These are phyloP conservation scores for Pestalotiopsis sp. DNA, from an alignment of 2,329 filamentous ascomycete species.

Conservation along the genomic window DNA sequence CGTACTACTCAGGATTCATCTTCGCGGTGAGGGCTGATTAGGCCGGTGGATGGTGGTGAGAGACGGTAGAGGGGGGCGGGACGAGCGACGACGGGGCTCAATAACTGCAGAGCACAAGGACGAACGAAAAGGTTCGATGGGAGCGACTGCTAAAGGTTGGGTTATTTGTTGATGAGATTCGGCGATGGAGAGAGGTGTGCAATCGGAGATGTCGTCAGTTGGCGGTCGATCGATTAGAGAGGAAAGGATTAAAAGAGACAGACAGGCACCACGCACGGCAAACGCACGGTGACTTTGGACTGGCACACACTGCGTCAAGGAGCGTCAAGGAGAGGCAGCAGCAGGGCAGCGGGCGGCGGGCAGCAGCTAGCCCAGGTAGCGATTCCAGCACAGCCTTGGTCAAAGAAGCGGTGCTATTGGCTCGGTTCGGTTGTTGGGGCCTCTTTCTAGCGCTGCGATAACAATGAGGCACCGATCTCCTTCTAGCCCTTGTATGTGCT, in stretches of 20 bases:
- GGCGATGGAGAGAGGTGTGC: slow-evolving; percentile 1
- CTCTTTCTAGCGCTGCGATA: neutral
- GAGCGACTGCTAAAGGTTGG: neutral
- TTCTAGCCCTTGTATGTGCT: neutral
- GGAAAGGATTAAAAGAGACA: slow-evolving; percentile 5
- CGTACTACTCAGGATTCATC: slow-evolving; percentile 95
- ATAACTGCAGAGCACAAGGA: neutral
- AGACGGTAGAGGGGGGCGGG: slow-evolving; percentile 7
- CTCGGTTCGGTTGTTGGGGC: neutral
- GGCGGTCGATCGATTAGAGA: neutral
- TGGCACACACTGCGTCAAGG: neutral
- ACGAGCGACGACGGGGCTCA: neutral
- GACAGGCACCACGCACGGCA: neutral
- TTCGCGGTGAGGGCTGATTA: slow-evolving; percentile 43
- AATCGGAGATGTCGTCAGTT: slow-evolving; percentile 10
- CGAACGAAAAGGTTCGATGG: neutral
- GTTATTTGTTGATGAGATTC: neutral
- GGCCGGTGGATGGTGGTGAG: slow-evolving; percentile 15
- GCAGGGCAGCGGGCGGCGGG: neutral
- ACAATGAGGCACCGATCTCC: neutral
- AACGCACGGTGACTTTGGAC: neutral
- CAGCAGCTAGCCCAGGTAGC: neutral
- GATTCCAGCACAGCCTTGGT: slow-evolving; percentile 5
- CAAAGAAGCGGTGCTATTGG: slow-evolving; percentile 6
- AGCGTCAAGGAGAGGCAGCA: neutral